These are phyloP conservation scores for Venturia aucupariae DNA, from an alignment of 2,329 filamentous ascomycete genomes.

Conservation along the genomic window DNA sequence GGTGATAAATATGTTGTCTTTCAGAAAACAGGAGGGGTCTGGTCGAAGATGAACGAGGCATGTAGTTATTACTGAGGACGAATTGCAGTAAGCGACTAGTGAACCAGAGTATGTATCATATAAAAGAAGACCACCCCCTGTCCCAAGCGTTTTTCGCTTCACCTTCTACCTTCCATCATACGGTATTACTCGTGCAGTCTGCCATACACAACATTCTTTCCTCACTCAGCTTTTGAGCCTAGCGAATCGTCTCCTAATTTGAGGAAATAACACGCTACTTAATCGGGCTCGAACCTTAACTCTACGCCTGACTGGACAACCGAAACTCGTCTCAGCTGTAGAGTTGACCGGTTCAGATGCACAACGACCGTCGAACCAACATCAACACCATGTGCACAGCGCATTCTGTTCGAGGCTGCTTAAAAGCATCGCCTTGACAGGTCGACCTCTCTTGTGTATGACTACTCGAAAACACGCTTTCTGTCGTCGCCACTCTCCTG, in stretches of 20 bases:
- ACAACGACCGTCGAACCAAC: neutral
- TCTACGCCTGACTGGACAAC: neutral
- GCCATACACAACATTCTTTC: neutral
- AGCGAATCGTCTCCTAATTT: too few relatives aligned
- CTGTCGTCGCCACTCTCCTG: neutral
- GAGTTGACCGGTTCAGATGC: neutral
- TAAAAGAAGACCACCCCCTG: too few relatives aligned
- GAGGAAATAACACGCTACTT: neutral
- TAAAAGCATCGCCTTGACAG: too few relatives aligned
- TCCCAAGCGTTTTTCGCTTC: too few relatives aligned
- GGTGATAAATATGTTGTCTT: too few relatives aligned
- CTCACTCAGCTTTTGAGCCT: neutral
- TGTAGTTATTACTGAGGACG: too few relatives aligned
- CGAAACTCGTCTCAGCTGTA: neutral
- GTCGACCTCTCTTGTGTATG: neutral
- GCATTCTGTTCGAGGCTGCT: neutral
- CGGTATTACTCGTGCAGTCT: too few relatives aligned
- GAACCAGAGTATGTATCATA: too few relatives aligned
- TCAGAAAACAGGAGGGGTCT: too few relatives aligned
- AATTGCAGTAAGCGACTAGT: too few relatives aligned
- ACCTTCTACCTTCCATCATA: too few relatives aligned
- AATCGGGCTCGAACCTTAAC: neutral
- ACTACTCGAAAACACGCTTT: neutral
- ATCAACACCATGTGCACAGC: neutral
- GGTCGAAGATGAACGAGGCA: too few relatives aligned